Evolutionary conservation across 2,329 filamentous ascomycete species (phyloP).

Genomic region (Orbilia ellipsospora): DNA sequence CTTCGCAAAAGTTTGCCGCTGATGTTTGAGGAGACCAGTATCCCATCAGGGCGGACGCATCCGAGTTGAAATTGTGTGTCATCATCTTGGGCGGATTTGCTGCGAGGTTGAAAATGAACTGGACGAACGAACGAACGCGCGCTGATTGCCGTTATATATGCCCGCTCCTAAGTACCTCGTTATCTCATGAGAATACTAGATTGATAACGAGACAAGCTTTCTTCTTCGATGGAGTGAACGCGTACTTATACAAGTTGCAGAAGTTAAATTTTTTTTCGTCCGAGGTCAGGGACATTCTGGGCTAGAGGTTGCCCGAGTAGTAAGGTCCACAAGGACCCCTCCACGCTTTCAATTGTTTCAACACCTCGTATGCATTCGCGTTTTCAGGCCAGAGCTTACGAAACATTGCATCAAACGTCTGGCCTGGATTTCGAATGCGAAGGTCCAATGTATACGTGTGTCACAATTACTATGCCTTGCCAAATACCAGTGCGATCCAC

Average conservation of each 20-base stretch:
- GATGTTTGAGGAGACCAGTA: constrained; percentile 19
- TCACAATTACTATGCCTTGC: no score
- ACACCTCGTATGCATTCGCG: neutral
- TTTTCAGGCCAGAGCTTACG: neutral
- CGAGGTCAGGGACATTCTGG: neutral
- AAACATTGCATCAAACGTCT: neutral
- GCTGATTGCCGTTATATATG: no score
- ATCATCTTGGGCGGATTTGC: neutral
- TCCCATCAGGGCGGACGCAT: constrained; percentile 6
- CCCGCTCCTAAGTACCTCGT: no score
- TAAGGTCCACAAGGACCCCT: neutral
- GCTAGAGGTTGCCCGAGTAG: constrained; percentile 4
- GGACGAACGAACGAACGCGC: neutral
- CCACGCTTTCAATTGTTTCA: neutral
- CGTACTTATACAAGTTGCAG: neutral
- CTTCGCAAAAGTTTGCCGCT: constrained; percentile 16
- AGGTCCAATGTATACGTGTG: no score
- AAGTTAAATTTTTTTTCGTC: neutral
- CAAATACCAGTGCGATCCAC: no score
- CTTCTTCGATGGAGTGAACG: neutral
- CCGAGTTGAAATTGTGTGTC: constrained; percentile 7
- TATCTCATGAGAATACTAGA: neutral
- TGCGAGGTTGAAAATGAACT: neutral
- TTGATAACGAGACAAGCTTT: neutral
- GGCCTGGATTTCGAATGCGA: neutral